These are phyloP conservation scores for Entoloma clypeatum DNA, from an alignment of 1,284 basidiomycete species.

Conservation along the genomic window DNA sequence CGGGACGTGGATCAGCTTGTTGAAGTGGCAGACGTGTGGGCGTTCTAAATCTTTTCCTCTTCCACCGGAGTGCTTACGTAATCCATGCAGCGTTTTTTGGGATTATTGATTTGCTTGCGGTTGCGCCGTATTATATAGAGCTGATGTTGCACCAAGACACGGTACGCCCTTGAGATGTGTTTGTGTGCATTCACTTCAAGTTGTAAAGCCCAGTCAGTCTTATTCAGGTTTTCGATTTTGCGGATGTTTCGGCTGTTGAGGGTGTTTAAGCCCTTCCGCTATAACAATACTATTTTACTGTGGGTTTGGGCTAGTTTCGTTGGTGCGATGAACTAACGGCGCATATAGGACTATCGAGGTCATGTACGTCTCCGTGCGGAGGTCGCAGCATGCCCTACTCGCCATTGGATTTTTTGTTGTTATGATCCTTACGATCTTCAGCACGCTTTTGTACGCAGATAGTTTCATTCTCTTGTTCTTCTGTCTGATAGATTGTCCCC, in stretches of 20 bases:
- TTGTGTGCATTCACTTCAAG: constrained; percentile 1
- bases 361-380: constrained; percentile 84
- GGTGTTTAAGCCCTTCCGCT: constrained; percentile 84
- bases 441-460: constrained; percentile 77
- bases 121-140: constrained; percentile 85
- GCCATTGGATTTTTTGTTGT: constrained; percentile 87
- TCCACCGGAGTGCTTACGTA: constrained; percentile 1
- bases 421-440: constrained; percentile 83
- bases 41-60: constrained; percentile 16
- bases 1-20: constrained; percentile 52
- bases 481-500: background rate
- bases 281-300: constrained; percentile 78
- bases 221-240: constrained; percentile 86
- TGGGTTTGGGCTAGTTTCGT: constrained; percentile 33
- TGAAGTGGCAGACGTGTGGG: constrained; percentile 68
- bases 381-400: constrained; percentile 81
- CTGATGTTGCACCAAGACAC: constrained; percentile 82
- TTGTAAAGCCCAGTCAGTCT: constrained; percentile 59
- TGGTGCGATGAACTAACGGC: constrained; percentile 2
- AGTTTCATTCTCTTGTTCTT: background rate
- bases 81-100: constrained; percentile 70
- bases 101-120: constrained; percentile 79
- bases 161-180: constrained; percentile 37
- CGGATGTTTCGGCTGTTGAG: constrained; percentile 80
- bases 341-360: constrained; percentile 78